Conservation (phyloP, 2,329 filamentous ascomycete species). For the Colletotrichum sp. region DNA sequence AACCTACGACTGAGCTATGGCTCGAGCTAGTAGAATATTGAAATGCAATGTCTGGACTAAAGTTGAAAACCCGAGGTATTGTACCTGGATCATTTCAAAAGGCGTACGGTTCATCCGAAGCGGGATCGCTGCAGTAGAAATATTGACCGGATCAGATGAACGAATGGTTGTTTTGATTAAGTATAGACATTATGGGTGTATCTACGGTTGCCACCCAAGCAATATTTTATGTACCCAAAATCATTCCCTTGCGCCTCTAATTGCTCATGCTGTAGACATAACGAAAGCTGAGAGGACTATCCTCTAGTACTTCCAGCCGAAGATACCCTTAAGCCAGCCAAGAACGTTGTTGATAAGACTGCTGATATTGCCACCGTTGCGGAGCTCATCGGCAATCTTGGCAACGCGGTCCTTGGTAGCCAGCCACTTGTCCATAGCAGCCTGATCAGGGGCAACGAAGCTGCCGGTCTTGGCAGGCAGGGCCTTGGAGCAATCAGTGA, state of each 20-base stretch:
- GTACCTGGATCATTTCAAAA: too few species aligned
- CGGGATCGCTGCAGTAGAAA: not conserved
- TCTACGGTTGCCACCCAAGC: not conserved
- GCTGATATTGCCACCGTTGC: constrained; percentile 2
- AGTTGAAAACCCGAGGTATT: too few species aligned
- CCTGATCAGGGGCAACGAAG: constrained; percentile 23
- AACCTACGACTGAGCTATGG: too few species aligned
- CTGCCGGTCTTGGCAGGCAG: constrained; percentile 39
- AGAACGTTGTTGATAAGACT: not conserved
- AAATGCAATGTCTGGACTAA: too few species aligned
- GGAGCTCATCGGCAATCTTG: constrained; percentile 39
- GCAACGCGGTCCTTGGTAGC: constrained; percentile 41
- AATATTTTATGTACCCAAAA: not conserved
- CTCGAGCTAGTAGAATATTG: too few species aligned
- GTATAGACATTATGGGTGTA: constrained; percentile 12
- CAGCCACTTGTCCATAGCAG: constrained; percentile 15
- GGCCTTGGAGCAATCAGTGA: constrained; percentile 60
- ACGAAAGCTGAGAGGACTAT: not conserved
- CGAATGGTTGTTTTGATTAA: not conserved
- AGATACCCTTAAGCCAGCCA: constrained; percentile 10
- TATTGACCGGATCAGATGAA: not conserved
- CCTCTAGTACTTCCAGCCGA: not conserved
- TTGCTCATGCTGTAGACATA: not conserved
- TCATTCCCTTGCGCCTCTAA: not conserved
- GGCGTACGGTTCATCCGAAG: too few species aligned